Percentiles rank a stretch among this genome's conserved stretches.
These are phyloP conservation scores for Epichloe sp. DNA, from an alignment of 2,329 filamentous ascomycete genomes.

Conservation along the genomic window DNA sequence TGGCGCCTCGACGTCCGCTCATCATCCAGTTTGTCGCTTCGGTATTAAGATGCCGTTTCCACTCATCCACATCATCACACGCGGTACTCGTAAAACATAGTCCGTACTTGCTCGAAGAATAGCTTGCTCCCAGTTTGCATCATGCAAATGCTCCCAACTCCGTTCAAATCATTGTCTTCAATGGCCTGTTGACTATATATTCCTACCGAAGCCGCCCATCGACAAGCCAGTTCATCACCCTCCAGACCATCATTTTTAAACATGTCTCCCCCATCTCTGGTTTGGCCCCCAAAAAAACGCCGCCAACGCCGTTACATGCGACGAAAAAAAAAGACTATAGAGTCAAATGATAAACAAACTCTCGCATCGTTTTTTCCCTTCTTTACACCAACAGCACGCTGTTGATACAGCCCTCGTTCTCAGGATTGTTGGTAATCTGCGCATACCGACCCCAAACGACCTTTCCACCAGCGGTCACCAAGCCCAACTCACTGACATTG, in stretches of 20 bases:
- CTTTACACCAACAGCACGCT: slow-evolving; percentile 21
- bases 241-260: neutral
- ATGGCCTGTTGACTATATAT: neutral
- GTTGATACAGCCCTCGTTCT: slow-evolving; percentile 34
- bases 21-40: too few relatives aligned
- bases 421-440: slow-evolving; percentile 32
- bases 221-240: neutral
- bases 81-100: too few relatives aligned
- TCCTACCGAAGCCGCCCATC: neutral
- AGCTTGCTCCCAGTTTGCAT: too few relatives aligned
- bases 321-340: slow-evolving; percentile 1
- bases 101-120: too few relatives aligned
- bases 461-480: slow-evolving; percentile 84
- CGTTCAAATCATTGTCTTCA: neutral
- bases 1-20: neutral
- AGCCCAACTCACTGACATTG: slow-evolving; percentile 81
- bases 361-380: neutral
- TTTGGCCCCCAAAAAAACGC: slow-evolving; percentile 7
- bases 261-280: neutral
- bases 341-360: neutral
- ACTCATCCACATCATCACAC: too few relatives aligned
- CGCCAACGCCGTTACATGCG: slow-evolving; percentile 17
- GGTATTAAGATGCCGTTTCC: too few relatives aligned
- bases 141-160: too few relatives aligned
- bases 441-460: slow-evolving; percentile 85